Evolutionary conservation across 768 basidiomycete genomes (phyloP).

Genomic region (Pleurotus citrinopileatus): DNA sequence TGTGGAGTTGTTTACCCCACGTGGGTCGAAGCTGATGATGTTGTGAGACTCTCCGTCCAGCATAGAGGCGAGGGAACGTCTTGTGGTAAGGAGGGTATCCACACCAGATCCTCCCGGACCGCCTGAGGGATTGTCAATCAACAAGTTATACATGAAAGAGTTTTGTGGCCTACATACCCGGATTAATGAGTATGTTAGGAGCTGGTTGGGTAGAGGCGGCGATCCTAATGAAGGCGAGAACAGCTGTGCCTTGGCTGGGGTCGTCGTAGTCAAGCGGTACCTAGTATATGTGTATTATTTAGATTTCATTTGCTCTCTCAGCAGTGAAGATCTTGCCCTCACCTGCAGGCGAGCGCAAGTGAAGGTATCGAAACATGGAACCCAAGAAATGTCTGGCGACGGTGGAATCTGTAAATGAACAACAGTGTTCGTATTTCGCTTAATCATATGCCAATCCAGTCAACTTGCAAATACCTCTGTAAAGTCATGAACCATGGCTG

Average conservation of each 20-base stretch:
- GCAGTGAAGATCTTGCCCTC: neutral
- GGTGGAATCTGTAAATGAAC: neutral
- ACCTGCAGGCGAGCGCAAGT: neutral
- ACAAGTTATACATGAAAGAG: constrained; percentile 19
- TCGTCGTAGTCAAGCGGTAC: constrained; percentile 44
- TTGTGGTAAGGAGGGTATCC: constrained; percentile 19
- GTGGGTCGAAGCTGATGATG: constrained; percentile 44
- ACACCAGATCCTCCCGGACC: constrained; percentile 47
- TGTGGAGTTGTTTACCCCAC: constrained; percentile 25
- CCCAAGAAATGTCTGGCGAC: neutral
- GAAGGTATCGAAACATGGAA: neutral
- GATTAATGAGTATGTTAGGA: neutral
- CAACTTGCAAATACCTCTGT: neutral
- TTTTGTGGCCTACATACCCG: neutral
- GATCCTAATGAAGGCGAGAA: constrained; percentile 42
- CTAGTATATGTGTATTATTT: constrained; percentile 18
- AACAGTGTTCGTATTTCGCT: neutral
- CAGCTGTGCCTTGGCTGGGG: constrained; percentile 30
- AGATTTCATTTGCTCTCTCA: no score
- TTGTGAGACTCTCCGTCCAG: constrained; percentile 45
- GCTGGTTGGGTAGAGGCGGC: constrained; percentile 15
- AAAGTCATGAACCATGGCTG: no score
- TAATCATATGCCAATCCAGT: neutral
- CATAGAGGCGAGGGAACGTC: constrained; percentile 20
- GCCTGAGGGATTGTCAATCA: constrained; percentile 41